Base-by-base conservation (phyloP, 179 eudicot genomes). In the Silene coronaria region DNA sequence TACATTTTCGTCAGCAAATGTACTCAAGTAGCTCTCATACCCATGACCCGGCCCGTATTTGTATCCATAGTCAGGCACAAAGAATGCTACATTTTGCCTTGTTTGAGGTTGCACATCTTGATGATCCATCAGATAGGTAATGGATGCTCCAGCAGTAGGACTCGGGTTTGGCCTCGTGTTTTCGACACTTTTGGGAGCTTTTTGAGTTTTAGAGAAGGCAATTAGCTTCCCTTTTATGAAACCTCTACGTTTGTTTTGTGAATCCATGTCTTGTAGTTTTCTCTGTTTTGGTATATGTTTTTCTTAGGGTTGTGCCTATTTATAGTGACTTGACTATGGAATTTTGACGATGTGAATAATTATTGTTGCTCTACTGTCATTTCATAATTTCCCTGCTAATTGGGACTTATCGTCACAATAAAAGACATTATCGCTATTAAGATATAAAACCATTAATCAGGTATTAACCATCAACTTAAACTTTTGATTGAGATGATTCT, bases 141-240 rank as follows among this genome's bases (percentile, higher is more conserved):
- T 71, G 19, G 81, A 69, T 8, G 77, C 32, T 19, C 42, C n/a
- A 21, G 77, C 26, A 12, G 66, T 42, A 23, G 68, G 24, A 59
- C 55, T 24, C 27, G 63, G 53, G 26, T 63, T 81, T 14, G 81
- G 63, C 62, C 48, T 42, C 48, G 48, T 42, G 48, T 42, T 42
- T 51, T 82, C 38, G 59, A 70, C 67, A 71, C 73, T 19, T 8
- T 77, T 12, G 4, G 82, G 24, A 71, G 84, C 21, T 62, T 79
- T 79, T 17, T 79, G 48, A 27, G 84, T 57, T 16, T 79, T 19
- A 16, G 83, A 48, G 78, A 85, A 79, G 75, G 83, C 67, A 7
- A 81, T 30, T 28, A 86, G 72, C 79, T 81, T 87, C 21, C 82
- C 82, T 48, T 77, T 83, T 51, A 79, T 66, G 81, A 86, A 80